Evolutionary conservation across 176 grass and related monocot species (phyloP), one percentile per base, ranked within the genome.

Genomic region (Phoenix dactylifera): DNA sequence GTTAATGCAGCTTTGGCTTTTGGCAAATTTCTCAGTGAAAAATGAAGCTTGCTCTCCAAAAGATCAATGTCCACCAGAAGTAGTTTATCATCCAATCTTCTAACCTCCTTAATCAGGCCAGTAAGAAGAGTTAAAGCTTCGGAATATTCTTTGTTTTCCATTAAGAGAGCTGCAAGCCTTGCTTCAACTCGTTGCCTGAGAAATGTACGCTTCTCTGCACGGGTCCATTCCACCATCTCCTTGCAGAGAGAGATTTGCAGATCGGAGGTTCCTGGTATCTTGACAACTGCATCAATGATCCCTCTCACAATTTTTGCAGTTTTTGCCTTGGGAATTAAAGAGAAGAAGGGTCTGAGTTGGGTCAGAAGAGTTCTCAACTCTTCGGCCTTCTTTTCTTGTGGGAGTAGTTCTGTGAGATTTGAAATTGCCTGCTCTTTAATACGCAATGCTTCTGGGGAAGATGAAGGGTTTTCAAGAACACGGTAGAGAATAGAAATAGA

Each of bases 201-300:
- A 70, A 95, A 95, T 17, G 83, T 95, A 0, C 86, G 83, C 80
- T 89, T 95, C 80, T 95, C 90, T 16, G 78, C 53, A 75, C 76
- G 82, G 49, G 90, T 95, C 86, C 90, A 95, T 59, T 89, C 82
- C 51, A 95, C 86, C 85, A 95, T 89, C 70, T 95, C 90, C 73
- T 72, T 80, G 73, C 90, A 95, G 20, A 95, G 82, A 17, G 90
- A 95, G 50, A 95, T 89, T 69, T 95, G 86, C 57, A 89, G 75
- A 64, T 76, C 58, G 68, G 85, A 89, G 64, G 78, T 95, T 58
- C 58, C 81, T 30, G 85, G 81, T 71, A 95, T 95, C 60, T 95
- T 89, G 22, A 59, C 70, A n/a, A 95, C 85, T 32, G 85, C 77
- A 85, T 95, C 89, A 6, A 95, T 88, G 49, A 95, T 80, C 2